Evolutionary conservation across 345 rosid genomes (phyloP), one percentile per base, ranked within the genome.

Genomic region (Moricandia arvensis): DNA sequence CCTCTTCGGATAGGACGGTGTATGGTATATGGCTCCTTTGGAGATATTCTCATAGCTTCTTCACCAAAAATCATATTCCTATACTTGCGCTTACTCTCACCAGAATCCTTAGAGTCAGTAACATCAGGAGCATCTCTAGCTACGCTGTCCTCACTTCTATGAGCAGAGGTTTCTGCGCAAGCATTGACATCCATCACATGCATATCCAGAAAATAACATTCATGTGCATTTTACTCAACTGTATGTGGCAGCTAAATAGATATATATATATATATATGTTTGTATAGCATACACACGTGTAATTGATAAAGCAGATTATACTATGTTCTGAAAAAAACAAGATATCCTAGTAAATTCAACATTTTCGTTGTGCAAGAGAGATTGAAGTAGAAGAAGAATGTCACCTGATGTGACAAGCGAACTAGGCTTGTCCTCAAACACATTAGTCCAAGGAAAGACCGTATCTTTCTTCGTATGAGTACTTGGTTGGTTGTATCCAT

Each of bases 1-100:
- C 97, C 99, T 72, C 97, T 86, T 59, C 97, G 91, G 80, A 95
- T 84, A 69, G 97, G 97, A 49, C 89, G 91, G 63, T 78, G 83
- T 69, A 95, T 45, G 66, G 87, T 80, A 78, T 92, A 95, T 66
- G 90, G 96, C 79, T 92, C 97, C n/a, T 82, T 69, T 13, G 93
- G 86, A 37, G 93, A 82, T 77, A 95, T 85, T 83, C 68, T 82
- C 75, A 87, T 68, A 31, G 97, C 97, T 82, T 95, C 99, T 83
- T 92, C 99, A 43, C 97, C 97, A 87, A 79, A 88, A 37, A 95
- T 86, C 66, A 75, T 82, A 64, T 80, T 71, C 74, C 82, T 83
- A 74, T 77, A 86, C 81, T 83, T 88, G n/a, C 0, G 34, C 68
- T 87, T 85, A 71, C 67, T 68, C 59, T 81, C 80, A 81, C 78